Conservation (phyloP, 2,329 filamentous ascomycete genomes). For the Hypoxylon sp. region DNA sequence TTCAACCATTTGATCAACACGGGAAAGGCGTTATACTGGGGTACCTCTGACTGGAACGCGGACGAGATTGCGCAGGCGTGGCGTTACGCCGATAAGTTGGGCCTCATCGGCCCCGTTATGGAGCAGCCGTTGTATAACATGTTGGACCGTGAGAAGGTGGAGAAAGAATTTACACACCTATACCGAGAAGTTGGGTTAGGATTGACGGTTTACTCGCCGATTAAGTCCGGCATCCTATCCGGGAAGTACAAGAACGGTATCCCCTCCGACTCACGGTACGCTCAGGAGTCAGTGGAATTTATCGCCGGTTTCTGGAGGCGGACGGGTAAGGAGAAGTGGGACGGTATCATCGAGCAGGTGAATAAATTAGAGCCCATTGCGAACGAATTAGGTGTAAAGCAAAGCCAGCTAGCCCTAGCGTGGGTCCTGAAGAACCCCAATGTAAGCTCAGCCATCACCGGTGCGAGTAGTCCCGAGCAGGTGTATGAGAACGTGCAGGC, state of each 20-base stretch:
- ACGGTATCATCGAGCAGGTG: slow-evolving; percentile 69
- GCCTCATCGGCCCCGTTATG: slow-evolving; percentile 72
- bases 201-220: slow-evolving; percentile 73
- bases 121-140: slow-evolving; percentile 78
- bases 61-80: slow-evolving; percentile 75
- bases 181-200: slow-evolving; percentile 72
- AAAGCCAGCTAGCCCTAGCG: slow-evolving; percentile 68
- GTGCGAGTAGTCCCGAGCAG: slow-evolving; percentile 70
- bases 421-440: slow-evolving; percentile 74
- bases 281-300: slow-evolving; percentile 67
- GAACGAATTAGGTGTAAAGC: slow-evolving; percentile 71
- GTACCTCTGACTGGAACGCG: slow-evolving; percentile 76
- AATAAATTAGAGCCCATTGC: slow-evolving; percentile 73
- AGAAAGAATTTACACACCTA: slow-evolving; percentile 71
- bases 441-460: slow-evolving; percentile 72
- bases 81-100: slow-evolving; percentile 70
- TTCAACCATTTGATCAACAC: slow-evolving; percentile 78
- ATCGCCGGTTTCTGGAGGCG: slow-evolving; percentile 66
- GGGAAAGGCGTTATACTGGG: slow-evolving; percentile 79
- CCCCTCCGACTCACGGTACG: slow-evolving; percentile 52
- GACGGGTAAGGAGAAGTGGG: slow-evolving; percentile 66
- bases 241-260: slow-evolving; percentile 77
- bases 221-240: slow-evolving; percentile 71
- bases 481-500: slow-evolving; percentile 71
- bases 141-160: slow-evolving; percentile 71